Base-by-base conservation (phyloP, 2,329 filamentous ascomycete genomes). In the Daldinia eschscholtzii region DNA sequence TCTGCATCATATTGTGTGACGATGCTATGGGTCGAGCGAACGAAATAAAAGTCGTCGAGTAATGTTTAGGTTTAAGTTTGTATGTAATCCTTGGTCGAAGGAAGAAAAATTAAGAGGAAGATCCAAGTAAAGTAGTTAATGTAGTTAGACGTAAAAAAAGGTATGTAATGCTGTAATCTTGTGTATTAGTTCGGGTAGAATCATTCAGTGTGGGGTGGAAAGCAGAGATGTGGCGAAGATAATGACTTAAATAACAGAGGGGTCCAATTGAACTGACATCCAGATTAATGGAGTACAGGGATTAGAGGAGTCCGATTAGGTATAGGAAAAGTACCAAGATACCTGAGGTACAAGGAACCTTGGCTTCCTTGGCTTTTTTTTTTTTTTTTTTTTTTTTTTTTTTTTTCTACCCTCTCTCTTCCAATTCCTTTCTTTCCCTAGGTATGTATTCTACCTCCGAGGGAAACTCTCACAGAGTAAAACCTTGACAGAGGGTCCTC, bases 1-100 rank as follows among this genome's bases (percentile, higher is more conserved):
- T 79, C 76, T 78, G 75, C 76, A 79, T 78, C 76, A 77, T 79
- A 70, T 70, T 75, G 72, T 67, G 52, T 57, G 59, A 57, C 58
- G 64, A 70, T 70, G 61, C 67, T 58, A 65, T 66, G 37, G 37
- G 52, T 53, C 46, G 61, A 58, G 20, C 13, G 46, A 53, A 30
- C 53, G 57, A 48, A 39, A 23, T 1, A 23, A 23, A 28, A 28
- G 50, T 41, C 41, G 57, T 68, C 58, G 65, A 63, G 33, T 26
- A 48, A 55, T 60, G 44, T 48, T 41, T 63, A 50, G 50, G 30
- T 35, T 57, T 65, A 33, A 44, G 57, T 56, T 52, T 48, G 35
- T 57, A 12, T 59, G 26, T 58, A 55, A 30, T 50, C 6, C 33
- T 41, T 66, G 20, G 33, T 55, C 42, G 44, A 57, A 65, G 42